phyloP scores from a whole-genome alignment of 148 eudicot species.

The Camellia japonica region DNA sequence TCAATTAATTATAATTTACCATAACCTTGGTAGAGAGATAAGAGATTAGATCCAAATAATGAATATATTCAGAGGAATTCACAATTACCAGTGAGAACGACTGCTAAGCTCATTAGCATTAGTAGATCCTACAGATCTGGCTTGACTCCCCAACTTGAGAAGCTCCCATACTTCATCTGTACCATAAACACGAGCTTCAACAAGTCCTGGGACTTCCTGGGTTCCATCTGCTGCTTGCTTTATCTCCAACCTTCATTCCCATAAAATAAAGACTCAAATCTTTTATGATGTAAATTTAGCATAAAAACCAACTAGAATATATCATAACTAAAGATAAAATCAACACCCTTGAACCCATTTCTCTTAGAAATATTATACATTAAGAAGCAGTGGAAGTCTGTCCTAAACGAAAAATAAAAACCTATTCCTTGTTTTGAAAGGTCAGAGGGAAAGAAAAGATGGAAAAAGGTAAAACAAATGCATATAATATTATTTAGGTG shows the following conservation, averaged over 20 bases:
- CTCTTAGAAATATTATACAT: too few relatives aligned
- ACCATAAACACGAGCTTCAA: slow-evolving; percentile 63
- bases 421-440: too few relatives aligned
- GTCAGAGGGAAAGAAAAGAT: too few relatives aligned
- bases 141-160: slow-evolving; percentile 71
- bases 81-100: slow-evolving; percentile 88
- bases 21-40: neutral
- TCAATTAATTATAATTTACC: neutral
- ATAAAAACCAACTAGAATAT: neutral
- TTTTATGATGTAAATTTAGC: neutral
- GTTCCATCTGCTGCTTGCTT: slow-evolving; percentile 89
- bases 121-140: slow-evolving; percentile 91
- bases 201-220: slow-evolving; percentile 94
- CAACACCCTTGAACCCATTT: neutral
- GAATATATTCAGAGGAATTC: neutral
- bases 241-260: slow-evolving; percentile 67
- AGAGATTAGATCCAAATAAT: neutral
- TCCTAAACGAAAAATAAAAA: too few relatives aligned
- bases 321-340: neutral
- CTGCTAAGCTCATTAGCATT: slow-evolving; percentile 93
- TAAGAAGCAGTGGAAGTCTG: too few relatives aligned
- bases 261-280: neutral
- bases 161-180: slow-evolving; percentile 90
- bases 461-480: too few relatives aligned
- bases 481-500: too few relatives aligned